Base-by-base conservation (phyloP, 2,329 filamentous ascomycete species). In the Penicillium expansum region DNA sequence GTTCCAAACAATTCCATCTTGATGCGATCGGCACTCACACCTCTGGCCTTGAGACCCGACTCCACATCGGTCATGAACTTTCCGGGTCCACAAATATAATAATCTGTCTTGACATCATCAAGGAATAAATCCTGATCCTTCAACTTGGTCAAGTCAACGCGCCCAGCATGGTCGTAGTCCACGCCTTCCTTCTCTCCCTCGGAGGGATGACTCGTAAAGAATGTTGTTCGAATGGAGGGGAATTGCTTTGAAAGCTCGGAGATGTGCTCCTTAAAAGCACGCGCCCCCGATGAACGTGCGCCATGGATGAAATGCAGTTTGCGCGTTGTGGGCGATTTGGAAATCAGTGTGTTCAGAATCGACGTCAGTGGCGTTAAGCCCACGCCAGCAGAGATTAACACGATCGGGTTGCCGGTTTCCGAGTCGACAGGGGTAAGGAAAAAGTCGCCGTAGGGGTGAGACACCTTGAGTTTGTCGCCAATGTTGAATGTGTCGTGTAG, bases 51-150 rank as follows among this genome's bases (percentile, higher is more conserved):
- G 55, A 92, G 75, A 62, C 76, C 79, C 8, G 74, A 71, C 61
- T 83, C 77, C 22, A 83, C 76, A 37, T 84, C 82, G 10, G 80
- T 65, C 90, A 92, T 92, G 77, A 91, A 92, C 8, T 71, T 69
- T 58, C 81, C 79, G 0, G 89, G 89, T 0, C 89, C 90, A 67
- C 90, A 92, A 52, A 90, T 75, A 64, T 83, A 92, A 71, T 91
- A 92, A 66, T 86, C 78, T 0, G 89, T 79, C 42, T 74, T 74
- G 0, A 72, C 48, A 63, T 87, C 76, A 20, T 78, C 74, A 1
- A 86, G 68, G 62, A 80, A 83, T n/a, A 92, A 74, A 44, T 83
- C 77, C 0, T 74, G 67, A 9, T 82, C 76, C 24, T 83, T 79
- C 37, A 90, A 69, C 53, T 77, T 79, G 32, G 76, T 72, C n/a